Evolutionary conservation across 2,329 filamentous ascomycete species (phyloP), one percentile per base, ranked within the genome.

Genomic region (Fusarium albidum): DNA sequence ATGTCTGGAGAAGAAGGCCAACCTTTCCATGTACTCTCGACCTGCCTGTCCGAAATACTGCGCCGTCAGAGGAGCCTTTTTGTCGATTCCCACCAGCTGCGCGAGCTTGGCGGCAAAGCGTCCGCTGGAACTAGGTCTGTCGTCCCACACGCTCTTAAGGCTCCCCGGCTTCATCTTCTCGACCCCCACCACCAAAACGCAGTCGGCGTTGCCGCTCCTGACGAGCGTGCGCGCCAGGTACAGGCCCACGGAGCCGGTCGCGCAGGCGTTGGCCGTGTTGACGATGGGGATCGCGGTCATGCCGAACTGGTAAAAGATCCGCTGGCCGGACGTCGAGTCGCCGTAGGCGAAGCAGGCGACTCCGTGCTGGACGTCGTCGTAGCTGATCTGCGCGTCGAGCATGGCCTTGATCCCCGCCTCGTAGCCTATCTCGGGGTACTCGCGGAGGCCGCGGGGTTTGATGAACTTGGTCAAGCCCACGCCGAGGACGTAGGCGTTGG

Each of bases 401-500:
- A 96, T 86, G 41, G 92, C 92, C 75, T 96, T 96, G 72, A 95
- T 81, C 64, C 92, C 92, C 10, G 92, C 92, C 75, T 97, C 93
- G 74, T 93, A 97, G 50, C 93, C 93, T 18, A 97, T 86, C 72
- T 96, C 93, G 8, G 92, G 92, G 78, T 97, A 97, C 78, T 96
- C 92, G 62, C 96, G 90, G 73, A 94, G 94, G 72, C 92, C 91
- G 50, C 93, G 86, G 34, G 93, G 93, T 81, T 97, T 97, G 84
- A 97, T 94, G 84, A 98, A 98, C 77, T 96, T 96, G 78, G 94
- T 98, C 91, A 98, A 95, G 79, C 94, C 94, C 66, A 98, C 95
- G 79, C 94, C 94, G 56, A 98, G 86, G 71, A 98, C 91, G 81
- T 98, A 98, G 81, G 79, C 80, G 54, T 21, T 21, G n/a, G n/a